Base-by-base conservation (phyloP, 176 grass and related monocot species). In the Ensete ventricosum region DNA sequence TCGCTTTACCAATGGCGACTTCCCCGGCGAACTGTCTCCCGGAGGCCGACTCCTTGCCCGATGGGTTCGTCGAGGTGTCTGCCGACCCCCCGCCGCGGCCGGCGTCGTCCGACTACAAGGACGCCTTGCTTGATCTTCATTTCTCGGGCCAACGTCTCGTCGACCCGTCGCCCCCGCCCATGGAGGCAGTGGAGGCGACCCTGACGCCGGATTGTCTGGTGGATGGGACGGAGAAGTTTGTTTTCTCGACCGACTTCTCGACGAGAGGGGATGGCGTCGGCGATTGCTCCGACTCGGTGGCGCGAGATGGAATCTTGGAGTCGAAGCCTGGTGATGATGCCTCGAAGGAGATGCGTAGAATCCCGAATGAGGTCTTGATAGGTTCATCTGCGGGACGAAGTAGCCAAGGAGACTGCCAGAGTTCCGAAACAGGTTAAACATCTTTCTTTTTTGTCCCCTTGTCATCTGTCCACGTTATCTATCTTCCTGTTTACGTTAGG, bases 51-150 rank as follows among this genome's bases (percentile, higher is more conserved):
- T 87, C 90, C 14, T 88, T 99, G 14, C 95, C 95, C 75, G 95
- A 99, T 21, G 95, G 90, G 66, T 99, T 99, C 81, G 91, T 86
- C 13, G 95, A 94, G 57, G 89, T 88, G 71, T 83, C 62, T 8
- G 24, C 83, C 23, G 57, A 80, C 14, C 68, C 57, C 20, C 19
- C 55, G 54, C 50, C 87, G 14, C 55, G 63, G 34, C 34, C 4
- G 43, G 65, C 83, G 50, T 54, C 77, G 24, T 34, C 69, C 5
- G 53, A 70, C 26, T 71, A 53, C 53, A 83, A 78, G 50, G 54
- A 77, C 11, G 48, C 71, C 10, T 72, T 63, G 2, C 73, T 64
- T 54, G 64, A 72, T 75, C 81, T 81, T 70, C 76, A 71, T 27
- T 50, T 64, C 64, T 81, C 81, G 16, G 48, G 22, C 20, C 60